phyloP scores from a whole-genome alignment of 768 basidiomycete species.

The Leccinum truebloodii region DNA sequence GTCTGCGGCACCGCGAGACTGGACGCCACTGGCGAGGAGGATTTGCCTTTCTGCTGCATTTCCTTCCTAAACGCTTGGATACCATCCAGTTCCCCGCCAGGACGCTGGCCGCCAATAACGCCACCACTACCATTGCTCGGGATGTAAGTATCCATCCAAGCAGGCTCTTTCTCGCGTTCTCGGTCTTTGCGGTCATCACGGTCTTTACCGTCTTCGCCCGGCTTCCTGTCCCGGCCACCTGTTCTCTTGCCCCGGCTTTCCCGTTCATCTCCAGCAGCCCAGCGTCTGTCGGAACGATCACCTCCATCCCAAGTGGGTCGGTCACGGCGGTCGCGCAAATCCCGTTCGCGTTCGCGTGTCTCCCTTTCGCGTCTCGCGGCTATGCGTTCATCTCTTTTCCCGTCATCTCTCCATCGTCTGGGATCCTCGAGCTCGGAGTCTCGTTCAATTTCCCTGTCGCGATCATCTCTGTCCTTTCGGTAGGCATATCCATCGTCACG shows the following conservation, averaged over 20 bases:
- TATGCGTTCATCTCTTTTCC: slow-evolving; percentile 75
- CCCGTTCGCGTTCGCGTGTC: slow-evolving; percentile 45
- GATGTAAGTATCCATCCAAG: slow-evolving; percentile 91
- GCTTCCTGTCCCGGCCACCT: slow-evolving; percentile 59
- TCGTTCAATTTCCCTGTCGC: slow-evolving; percentile 44
- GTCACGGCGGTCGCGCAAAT: slow-evolving; percentile 46
- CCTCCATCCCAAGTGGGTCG: slow-evolving; percentile 49
- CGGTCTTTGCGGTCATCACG: slow-evolving; percentile 52
- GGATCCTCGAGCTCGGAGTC: slow-evolving; percentile 64
- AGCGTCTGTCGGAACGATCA: slow-evolving; percentile 50
- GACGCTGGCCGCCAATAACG: slow-evolving; percentile 61
- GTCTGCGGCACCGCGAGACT: slow-evolving; percentile 19
- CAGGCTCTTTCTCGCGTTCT: slow-evolving; percentile 80
- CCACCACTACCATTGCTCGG: slow-evolving; percentile 58
- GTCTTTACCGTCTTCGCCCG: slow-evolving; percentile 47
- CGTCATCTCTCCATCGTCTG: slow-evolving; percentile 81
- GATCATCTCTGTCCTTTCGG: slow-evolving; percentile 38
- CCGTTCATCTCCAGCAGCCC: slow-evolving; percentile 66
- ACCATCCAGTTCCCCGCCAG: slow-evolving; percentile 72
- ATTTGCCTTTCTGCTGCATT: slow-evolving; percentile 74
- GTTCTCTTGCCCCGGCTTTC: slow-evolving; percentile 63
- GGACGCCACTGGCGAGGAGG: slow-evolving; percentile 25
- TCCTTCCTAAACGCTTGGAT: slow-evolving; percentile 89
- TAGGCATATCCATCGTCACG: slow-evolving; percentile 30
- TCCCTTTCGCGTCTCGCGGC: slow-evolving; percentile 58